These are phyloP conservation scores for Eutrema yunnanense DNA, from an alignment of 345 rosid species.

Conservation along the genomic window DNA sequence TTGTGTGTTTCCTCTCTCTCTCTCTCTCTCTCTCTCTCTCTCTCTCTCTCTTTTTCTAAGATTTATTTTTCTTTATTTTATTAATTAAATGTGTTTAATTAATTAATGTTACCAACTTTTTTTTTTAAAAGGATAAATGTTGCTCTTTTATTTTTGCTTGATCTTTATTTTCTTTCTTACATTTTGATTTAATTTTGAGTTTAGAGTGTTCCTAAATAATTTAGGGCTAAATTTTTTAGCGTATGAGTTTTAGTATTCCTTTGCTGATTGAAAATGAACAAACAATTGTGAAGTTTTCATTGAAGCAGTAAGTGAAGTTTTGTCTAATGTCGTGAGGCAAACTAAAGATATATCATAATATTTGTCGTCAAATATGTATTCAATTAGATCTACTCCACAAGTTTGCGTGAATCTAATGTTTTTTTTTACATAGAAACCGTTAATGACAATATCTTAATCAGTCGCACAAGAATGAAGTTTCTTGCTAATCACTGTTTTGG, in stretches of 20 bases:
- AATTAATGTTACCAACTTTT: neutral
- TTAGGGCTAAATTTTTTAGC: neutral
- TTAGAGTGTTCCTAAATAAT: neutral
- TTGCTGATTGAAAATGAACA: neutral
- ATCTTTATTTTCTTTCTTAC: neutral
- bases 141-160: neutral
- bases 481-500: neutral
- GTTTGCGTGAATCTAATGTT: neutral
- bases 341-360: neutral
- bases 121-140: neutral
- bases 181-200: neutral
- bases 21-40: too few species aligned
- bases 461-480: neutral
- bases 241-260: neutral
- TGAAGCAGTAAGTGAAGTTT: neutral
- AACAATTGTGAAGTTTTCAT: neutral
- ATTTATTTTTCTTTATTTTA: neutral
- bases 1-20: slow-evolving; percentile 28
- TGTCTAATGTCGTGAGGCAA: neutral
- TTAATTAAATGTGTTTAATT: neutral
- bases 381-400: neutral
- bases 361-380: neutral
- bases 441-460: neutral
- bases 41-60: too few species aligned
- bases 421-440: neutral